Conservation (phyloP, 768 basidiomycete species). For the Rickenella mellea region DNA sequence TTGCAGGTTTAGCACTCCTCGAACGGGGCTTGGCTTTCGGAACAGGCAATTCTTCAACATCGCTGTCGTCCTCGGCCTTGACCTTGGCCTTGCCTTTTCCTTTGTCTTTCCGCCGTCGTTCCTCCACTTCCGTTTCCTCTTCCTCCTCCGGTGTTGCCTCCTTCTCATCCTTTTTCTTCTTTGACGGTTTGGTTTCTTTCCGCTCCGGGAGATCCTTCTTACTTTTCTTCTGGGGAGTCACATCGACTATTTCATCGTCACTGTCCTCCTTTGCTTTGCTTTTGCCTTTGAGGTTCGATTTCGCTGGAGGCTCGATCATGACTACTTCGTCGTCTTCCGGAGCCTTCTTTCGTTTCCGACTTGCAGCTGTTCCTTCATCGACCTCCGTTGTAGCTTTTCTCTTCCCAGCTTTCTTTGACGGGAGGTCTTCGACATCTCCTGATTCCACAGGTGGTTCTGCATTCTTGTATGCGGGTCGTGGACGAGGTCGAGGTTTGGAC, state of each 20-base stretch:
- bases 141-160: conserved; percentile 2
- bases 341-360: conserved; percentile 26
- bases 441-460: conserved; percentile 4
- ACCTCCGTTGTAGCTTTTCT: conserved; percentile 6
- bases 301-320: too few relatives aligned
- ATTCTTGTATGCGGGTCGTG: conserved; percentile 8
- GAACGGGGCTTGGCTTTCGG: conserved; percentile 9
- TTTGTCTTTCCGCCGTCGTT: conserved; percentile 10
- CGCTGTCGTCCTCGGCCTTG: conserved; percentile 8
- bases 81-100: conserved; percentile 21
- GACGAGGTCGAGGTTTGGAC: conserved; percentile 6
- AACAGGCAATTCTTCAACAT: conserved; percentile 15
- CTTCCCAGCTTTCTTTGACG: conserved; percentile 9
- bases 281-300: not conserved
- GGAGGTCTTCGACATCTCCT: conserved; percentile 2
- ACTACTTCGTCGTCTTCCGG: conserved; percentile 11
- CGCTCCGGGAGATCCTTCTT: conserved; percentile 5
- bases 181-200: not conserved
- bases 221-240: conserved; percentile 4
- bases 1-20: conserved; percentile 1
- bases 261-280: not conserved
- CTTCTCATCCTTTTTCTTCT: conserved; percentile 10
- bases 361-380: conserved; percentile 1
- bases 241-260: conserved; percentile 5
- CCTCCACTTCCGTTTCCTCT: conserved; percentile 5